Evolutionary conservation across 306 rosid genomes (phyloP).

Genomic region (Albizia julibrissin): DNA sequence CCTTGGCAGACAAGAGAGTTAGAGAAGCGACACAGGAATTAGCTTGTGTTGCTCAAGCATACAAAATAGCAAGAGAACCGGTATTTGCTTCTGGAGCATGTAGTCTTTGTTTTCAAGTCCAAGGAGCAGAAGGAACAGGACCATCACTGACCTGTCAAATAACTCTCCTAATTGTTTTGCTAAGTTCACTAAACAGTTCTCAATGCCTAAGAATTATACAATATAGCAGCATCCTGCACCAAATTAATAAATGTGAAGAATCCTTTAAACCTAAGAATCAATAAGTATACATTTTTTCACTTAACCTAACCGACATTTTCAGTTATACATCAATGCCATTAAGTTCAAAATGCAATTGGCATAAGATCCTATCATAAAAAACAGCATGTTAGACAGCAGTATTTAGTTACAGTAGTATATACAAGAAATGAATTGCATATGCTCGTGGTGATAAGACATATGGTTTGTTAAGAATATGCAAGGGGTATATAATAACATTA

Average conservation of each 20-base stretch:
- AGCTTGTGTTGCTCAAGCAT: background rate
- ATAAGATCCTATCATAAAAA: slow-evolving; percentile 12
- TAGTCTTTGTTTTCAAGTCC: background rate
- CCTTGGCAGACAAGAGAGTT: background rate
- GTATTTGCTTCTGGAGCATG: slow-evolving; percentile 11
- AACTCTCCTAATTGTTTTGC: background rate
- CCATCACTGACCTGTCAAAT: background rate
- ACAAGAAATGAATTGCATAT: slow-evolving; percentile 8
- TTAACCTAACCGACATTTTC: background rate
- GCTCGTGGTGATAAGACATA: background rate
- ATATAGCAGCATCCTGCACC: background rate
- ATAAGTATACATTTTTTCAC: slow-evolving; percentile 10
- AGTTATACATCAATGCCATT: slow-evolving; percentile 2
- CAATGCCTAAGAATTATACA: background rate
- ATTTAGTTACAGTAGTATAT: background rate
- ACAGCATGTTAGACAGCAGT: slow-evolving; percentile 4
- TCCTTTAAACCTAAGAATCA: slow-evolving; percentile 20
- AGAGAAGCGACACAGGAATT: background rate
- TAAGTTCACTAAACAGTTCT: background rate
- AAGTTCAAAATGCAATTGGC: slow-evolving; percentile 18
- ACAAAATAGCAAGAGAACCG: background rate
- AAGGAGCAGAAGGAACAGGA: slow-evolving; percentile 2
- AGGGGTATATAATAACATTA: background rate
- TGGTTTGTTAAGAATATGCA: background rate
- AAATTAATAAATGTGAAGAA: background rate